Conservation (phyloP, 129 eudicot species). For the Heracleum sosnowskyi region DNA sequence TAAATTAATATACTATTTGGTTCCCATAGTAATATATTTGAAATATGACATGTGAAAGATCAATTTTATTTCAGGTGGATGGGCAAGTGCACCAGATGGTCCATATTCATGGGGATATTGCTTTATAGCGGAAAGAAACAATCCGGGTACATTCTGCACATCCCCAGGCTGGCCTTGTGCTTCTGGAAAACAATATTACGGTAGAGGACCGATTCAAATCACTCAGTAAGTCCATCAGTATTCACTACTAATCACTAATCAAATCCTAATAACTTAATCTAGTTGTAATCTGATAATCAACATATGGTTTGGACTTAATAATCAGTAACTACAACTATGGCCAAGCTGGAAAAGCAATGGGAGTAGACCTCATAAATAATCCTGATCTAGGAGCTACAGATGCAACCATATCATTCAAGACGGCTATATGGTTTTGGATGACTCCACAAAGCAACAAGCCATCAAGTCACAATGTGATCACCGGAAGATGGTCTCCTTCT, state of each 20-base stretch:
- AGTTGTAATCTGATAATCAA: background rate
- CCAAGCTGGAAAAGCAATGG: conserved; percentile 33
- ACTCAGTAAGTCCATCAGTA: conserved; percentile 35
- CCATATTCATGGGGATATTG: conserved; percentile 64
- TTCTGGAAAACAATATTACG: conserved; percentile 32
- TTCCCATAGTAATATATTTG: background rate
- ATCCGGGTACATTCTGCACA: conserved; percentile 14
- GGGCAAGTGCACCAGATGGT: conserved; percentile 57
- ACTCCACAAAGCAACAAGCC: conserved; percentile 45
- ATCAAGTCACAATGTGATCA: conserved; percentile 49
- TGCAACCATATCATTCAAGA: conserved; percentile 36
- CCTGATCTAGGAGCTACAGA: conserved; percentile 51
- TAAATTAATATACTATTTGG: background rate
- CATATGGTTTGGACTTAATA: background rate
- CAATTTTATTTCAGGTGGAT: conserved; percentile 20
- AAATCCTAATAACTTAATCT: background rate
- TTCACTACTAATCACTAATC: background rate
- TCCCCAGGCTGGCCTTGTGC: conserved; percentile 1
- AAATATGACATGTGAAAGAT: background rate
- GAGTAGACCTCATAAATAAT: conserved; percentile 30
- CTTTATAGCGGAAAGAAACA: conserved; percentile 26
- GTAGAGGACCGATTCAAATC: conserved; percentile 55
- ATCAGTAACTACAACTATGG: conserved; percentile 49
- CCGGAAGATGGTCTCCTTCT: conserved; percentile 24
- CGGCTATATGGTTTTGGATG: conserved; percentile 68